Percentiles rank a stretch among this genome's conserved stretches.
Conservation (phyloP, 139 green algal genomes). For the Mesostigma viride region DNA sequence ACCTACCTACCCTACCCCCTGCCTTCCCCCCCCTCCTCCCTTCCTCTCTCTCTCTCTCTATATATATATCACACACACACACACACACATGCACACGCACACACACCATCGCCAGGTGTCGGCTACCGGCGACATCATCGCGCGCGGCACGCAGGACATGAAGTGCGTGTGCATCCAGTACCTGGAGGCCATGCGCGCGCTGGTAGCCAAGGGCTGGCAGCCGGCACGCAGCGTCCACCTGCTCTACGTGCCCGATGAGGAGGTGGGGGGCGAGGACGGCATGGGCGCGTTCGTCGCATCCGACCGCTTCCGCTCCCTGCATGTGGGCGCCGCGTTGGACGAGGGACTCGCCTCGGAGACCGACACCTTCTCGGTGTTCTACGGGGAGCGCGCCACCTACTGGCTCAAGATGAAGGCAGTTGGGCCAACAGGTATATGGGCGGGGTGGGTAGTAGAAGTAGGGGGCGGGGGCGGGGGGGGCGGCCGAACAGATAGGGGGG, state of each 20-base stretch:
- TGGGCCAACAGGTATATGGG: not conserved
- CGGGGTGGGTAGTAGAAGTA: too few relatives aligned
- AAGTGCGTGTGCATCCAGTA: conserved; percentile 24
- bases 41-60: too few relatives aligned
- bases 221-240: conserved; percentile 15
- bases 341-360: conserved; percentile 10
- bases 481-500: too few relatives aligned
- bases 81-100: too few relatives aligned
- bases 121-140: not conserved
- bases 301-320: not conserved
- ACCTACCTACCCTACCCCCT: too few relatives aligned
- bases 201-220: not conserved
- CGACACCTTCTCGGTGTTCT: conserved; percentile 10
- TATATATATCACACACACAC: too few relatives aligned
- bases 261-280: conserved; percentile 13
- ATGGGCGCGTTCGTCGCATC: conserved; percentile 4
- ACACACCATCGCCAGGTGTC: too few relatives aligned
- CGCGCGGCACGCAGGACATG: conserved; percentile 23
- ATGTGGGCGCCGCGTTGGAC: conserved; percentile 8
- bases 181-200: conserved; percentile 14
- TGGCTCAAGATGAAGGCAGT: conserved; percentile 12
- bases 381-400: conserved; percentile 10
- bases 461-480: too few relatives aligned
- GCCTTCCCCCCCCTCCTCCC: too few relatives aligned
- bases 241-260: conserved; percentile 20